Conservation (phyloP, 2,329 filamentous ascomycete genomes). For the Phialophora chinensis region DNA sequence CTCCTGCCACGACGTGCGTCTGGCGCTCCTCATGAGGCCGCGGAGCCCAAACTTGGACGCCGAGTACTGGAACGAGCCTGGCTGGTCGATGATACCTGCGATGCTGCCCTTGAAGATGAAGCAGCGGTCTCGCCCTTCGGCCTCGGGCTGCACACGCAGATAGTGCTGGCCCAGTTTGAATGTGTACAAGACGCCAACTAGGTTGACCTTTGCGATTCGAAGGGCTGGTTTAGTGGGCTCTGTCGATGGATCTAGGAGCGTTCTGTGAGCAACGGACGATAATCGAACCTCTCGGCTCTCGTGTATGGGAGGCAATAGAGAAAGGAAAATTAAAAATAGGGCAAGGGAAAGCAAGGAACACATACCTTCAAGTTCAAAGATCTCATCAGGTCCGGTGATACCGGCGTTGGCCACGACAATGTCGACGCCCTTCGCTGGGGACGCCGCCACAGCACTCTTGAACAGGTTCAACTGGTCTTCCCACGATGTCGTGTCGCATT, state of each 20-base stretch:
- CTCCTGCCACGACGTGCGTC: slow-evolving; percentile 45
- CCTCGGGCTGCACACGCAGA: slow-evolving; percentile 38
- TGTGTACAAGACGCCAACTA: slow-evolving; percentile 29
- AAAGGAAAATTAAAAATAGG: slow-evolving; percentile 14
- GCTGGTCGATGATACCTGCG: slow-evolving; percentile 44
- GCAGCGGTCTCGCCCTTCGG: slow-evolving; percentile 35
- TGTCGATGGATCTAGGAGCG: slow-evolving; percentile 7
- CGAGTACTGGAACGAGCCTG: slow-evolving; percentile 44
- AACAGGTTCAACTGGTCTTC: neutral
- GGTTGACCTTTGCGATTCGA: slow-evolving; percentile 41
- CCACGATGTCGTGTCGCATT: neutral
- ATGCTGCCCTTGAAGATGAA: slow-evolving; percentile 45
- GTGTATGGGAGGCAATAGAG: slow-evolving; percentile 44
- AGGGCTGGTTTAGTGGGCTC: slow-evolving; percentile 43
- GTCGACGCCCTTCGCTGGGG: neutral
- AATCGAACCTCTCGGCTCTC: slow-evolving; percentile 27
- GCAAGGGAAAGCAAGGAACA: slow-evolving; percentile 2
- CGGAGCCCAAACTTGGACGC: slow-evolving; percentile 48
- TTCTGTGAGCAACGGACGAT: slow-evolving; percentile 8
- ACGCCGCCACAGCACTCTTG: neutral
- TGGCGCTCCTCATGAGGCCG: slow-evolving; percentile 47
- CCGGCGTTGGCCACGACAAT: slow-evolving; percentile 4
- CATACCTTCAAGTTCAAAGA: slow-evolving; percentile 37
- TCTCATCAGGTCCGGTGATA: slow-evolving; percentile 51
- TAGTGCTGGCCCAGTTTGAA: slow-evolving; percentile 42